Base-by-base conservation (phyloP, 768 basidiomycete genomes). In the Lentinula detonsa region DNA sequence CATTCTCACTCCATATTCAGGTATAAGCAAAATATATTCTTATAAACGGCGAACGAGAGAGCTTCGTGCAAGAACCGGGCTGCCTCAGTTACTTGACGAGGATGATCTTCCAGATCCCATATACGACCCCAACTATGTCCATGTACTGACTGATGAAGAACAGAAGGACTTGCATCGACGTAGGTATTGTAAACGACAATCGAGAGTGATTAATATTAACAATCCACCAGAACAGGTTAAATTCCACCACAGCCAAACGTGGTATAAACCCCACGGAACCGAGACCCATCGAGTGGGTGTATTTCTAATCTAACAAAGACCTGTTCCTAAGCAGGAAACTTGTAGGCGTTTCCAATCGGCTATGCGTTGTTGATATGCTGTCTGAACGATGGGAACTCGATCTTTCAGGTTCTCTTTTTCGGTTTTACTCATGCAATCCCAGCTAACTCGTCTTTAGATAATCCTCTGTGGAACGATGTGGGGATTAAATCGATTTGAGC, bases 231-330 rank as follows among this genome's bases (percentile, higher is more conserved):
- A 88, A 63, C 89, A 91, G 76, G 72, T 77, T 53, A 83, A 86
- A 70, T 89, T 90, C 62, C 80, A 82, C 65, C 76, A 85, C 63
- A 82, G 81, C 45, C 85, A 91, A 73, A 92, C 91, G 1, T 95
- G 91, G 92, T 95, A 93, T 73, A 76, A 88, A 56, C 84, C 92
- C 6, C 92, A 95, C 70, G 90, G 89, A 18, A 92, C 90, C 11
- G 86, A 85, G 61, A 92, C 92, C 0, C 92, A 90, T 66, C 73
- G 87, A 62, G 88, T 86, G 66, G 64, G 80, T 65, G n/a, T 40
- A 40, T 60, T 45, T 9, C 61, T 33, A 34, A 53, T 43, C 37
- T 6, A 56, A n/a, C 34, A 10, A 13, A 42, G 40, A 40, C 37
- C 23, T 9, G 34, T n/a, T 21, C 49, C 21, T 28, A 35, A 46